A percentile compares a stretch with the other conserved stretches of the same genome.
phyloP scores from a whole-genome alignment of 371 early-diverging fungal species.

The Dentiscutata heterogama region DNA sequence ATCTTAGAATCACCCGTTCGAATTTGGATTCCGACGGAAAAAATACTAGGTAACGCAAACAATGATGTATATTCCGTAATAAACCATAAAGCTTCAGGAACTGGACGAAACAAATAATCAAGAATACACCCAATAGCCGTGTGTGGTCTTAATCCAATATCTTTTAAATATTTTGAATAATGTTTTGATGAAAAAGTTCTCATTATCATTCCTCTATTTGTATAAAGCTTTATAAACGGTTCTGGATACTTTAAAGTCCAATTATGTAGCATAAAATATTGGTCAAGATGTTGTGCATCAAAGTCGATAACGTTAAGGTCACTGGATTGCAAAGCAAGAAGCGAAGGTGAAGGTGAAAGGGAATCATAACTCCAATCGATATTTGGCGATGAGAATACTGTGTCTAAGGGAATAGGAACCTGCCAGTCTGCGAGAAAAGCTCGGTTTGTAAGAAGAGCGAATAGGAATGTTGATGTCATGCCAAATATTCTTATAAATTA shows the following conservation, averaged over 20 bases:
- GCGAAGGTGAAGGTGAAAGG: neutral
- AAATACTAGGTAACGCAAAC: slow-evolving; percentile 20
- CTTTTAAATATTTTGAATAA: slow-evolving; percentile 22
- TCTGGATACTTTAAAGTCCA: slow-evolving; percentile 41
- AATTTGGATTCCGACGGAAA: slow-evolving; percentile 42
- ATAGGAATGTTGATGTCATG: slow-evolving; percentile 41
- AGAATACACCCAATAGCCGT: slow-evolving; percentile 43
- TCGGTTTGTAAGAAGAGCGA: slow-evolving; percentile 36
- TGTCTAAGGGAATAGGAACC: slow-evolving; percentile 26
- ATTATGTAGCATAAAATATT: slow-evolving; percentile 21
- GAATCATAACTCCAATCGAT: slow-evolving; percentile 42
- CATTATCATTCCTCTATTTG: slow-evolving; percentile 36
- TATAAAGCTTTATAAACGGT: slow-evolving; percentile 37
- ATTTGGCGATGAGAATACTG: slow-evolving; percentile 37
- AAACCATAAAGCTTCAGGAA: slow-evolving; percentile 18
- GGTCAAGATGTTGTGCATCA: slow-evolving; percentile 23
- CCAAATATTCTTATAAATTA: slow-evolving; percentile 9
- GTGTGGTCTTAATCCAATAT: slow-evolving; percentile 39
- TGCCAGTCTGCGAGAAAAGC: slow-evolving; percentile 41
- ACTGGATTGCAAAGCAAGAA: neutral
- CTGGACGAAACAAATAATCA: slow-evolving; percentile 38
- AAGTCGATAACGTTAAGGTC: slow-evolving; percentile 20
- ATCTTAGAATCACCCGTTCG: neutral
- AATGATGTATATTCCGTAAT: slow-evolving; percentile 25
- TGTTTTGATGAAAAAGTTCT: slow-evolving; percentile 33